A percentile compares a stretch with the other conserved stretches of the same genome.
Conservation (phyloP, 129 eudicot species). For the Ambrosia artemisiifolia region DNA sequence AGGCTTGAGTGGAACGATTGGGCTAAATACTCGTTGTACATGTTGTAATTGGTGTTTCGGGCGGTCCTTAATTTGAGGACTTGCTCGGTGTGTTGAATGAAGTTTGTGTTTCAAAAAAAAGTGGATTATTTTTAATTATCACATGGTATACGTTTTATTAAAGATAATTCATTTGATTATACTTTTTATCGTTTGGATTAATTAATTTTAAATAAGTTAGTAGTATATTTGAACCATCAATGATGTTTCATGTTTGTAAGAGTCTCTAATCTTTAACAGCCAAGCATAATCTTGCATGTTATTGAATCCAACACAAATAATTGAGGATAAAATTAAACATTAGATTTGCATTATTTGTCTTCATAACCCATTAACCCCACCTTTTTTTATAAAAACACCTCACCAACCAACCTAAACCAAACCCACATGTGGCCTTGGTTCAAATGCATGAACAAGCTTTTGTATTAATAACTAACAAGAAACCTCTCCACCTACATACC, state of each 20-base stretch:
- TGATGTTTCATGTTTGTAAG: slow-evolving; percentile 3
- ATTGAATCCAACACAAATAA: slow-evolving; percentile 18
- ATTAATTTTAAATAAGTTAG: background rate
- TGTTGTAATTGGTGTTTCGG: too few species aligned
- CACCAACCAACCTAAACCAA: slow-evolving; percentile 32
- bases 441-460: slow-evolving; percentile 34
- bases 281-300: slow-evolving; percentile 27
- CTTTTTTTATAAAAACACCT: background rate
- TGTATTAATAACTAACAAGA: too few species aligned
- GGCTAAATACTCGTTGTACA: too few species aligned
- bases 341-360: slow-evolving; percentile 27
- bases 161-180: too few species aligned
- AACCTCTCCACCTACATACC: too few species aligned
- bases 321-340: slow-evolving; percentile 15
- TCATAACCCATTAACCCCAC: slow-evolving; percentile 33
- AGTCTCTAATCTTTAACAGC: slow-evolving; percentile 19
- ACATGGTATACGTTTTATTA: too few species aligned
- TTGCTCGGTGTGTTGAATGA: too few species aligned
- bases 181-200: too few species aligned
- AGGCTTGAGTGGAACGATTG: too few species aligned
- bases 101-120: too few species aligned
- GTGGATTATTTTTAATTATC: too few species aligned
- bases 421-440: slow-evolving; percentile 30
- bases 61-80: too few species aligned
- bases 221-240: background rate